Base-by-base conservation (phyloP, 2,329 filamentous ascomycete species). In the Botrytis porri region DNA sequence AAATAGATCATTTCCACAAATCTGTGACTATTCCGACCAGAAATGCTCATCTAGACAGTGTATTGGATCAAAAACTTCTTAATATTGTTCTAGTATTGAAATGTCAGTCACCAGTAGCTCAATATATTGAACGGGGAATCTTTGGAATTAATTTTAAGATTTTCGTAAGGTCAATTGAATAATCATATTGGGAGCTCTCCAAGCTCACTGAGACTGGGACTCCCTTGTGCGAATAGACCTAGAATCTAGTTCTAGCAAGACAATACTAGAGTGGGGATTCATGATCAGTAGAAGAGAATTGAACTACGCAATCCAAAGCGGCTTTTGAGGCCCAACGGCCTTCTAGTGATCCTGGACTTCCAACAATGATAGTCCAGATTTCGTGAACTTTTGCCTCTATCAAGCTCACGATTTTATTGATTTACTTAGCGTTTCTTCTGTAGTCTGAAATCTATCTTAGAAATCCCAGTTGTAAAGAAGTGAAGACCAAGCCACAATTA, bases 21-120 rank as follows among this genome's bases (percentile, higher is more conserved):
- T 57, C 18, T 4, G 25, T 54, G 5, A 54, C 3, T 16, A 1
- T 7, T 54, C 48, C 48, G 7, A 57, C 6, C 6, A 18, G 4
- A 57, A 0, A 32, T 18, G 7, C n/a, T 7, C 18, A 29, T 9
- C 7, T 3, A 57, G 0, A 2, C 7, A 57, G n/a, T 16, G 7
- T 8, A 29, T 57, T 18, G 16, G 3, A 29, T 29, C 0, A 54
- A 29, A 14, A 18, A 0, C 1, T 3, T 18, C 9, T 18, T 14
- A 18, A 18, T 7, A 6, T 2, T 18, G 14, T 32, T 57, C 14
- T 7, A 2, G 18, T 18, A 29, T 29, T 32, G 14, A 32, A 57
- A 29, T 57, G 18, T 18, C 25, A 18, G 7, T 18, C 9, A 57
- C 18, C n/a, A 57, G 14, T 1, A 16, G 32, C 14, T 57, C 6